Percentiles rank a stretch among this genome's conserved stretches.
phyloP scores from a whole-genome alignment of 1,139 yeast species.

The Hansenula anomala region DNA sequence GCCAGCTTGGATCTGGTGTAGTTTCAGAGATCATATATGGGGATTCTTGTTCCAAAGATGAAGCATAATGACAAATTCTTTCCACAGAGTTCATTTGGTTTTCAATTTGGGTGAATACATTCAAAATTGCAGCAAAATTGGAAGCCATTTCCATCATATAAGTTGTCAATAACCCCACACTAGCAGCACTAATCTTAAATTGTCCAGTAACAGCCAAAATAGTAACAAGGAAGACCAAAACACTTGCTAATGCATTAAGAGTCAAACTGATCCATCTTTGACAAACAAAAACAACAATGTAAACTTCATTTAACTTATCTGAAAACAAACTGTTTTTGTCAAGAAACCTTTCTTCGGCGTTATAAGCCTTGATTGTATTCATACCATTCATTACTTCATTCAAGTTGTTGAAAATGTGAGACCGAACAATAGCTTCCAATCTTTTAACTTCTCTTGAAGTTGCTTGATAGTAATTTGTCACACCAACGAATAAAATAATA shows the following conservation, averaged over 20 bases:
- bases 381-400: slow-evolving; percentile 56
- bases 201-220: slow-evolving; percentile 60
- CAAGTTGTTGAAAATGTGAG: slow-evolving; percentile 57
- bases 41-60: slow-evolving; percentile 58
- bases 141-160: slow-evolving; percentile 49
- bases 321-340: slow-evolving; percentile 35
- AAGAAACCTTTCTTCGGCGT: slow-evolving; percentile 32
- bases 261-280: slow-evolving; percentile 60
- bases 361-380: slow-evolving; percentile 51
- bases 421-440: slow-evolving; percentile 57
- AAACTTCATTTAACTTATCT: slow-evolving; percentile 53
- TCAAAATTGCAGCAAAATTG: slow-evolving; percentile 40
- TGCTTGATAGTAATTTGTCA: slow-evolving; percentile 48
- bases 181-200: slow-evolving; percentile 56
- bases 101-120: slow-evolving; percentile 57
- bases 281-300: slow-evolving; percentile 44
- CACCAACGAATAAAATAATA: slow-evolving; percentile 31
- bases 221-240: slow-evolving; percentile 38
- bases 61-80: slow-evolving; percentile 65
- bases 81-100: slow-evolving; percentile 81
- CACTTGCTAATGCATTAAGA: slow-evolving; percentile 40
- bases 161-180: slow-evolving; percentile 67
- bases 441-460: slow-evolving; percentile 61
- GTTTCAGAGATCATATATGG: slow-evolving; percentile 41
- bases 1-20: slow-evolving; percentile 51